Evolutionary conservation across 345 rosid genomes (phyloP).

Genomic region (Moricandia arvensis): DNA sequence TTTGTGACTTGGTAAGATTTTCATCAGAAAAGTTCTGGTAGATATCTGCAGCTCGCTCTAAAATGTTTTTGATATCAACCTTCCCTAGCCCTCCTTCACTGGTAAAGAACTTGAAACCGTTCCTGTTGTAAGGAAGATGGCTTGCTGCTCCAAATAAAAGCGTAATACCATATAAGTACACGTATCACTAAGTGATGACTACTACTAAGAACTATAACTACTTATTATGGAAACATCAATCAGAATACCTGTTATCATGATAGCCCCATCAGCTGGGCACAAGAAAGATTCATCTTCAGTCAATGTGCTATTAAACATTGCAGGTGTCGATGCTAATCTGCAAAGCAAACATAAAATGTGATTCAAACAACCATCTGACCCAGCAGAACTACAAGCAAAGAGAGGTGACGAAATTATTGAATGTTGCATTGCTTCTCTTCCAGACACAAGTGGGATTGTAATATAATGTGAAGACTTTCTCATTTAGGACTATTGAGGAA

Average conservation of each 20-base stretch:
- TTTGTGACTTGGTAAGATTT: conserved; percentile 40
- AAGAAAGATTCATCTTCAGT: conserved; percentile 59
- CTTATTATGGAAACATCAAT: not conserved
- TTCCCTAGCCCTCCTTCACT: conserved; percentile 93
- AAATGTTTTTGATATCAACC: conserved; percentile 75
- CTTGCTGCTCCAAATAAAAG: conserved; percentile 65
- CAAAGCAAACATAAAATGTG: conserved; percentile 13
- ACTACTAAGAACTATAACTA: not conserved
- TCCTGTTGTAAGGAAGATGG: conserved; percentile 97
- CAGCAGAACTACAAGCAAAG: not conserved
- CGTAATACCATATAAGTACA: conserved; percentile 8
- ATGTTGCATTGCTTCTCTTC: not conserved
- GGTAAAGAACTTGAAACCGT: conserved; percentile 96
- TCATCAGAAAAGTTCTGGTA: conserved; percentile 54
- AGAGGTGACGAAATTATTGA: not conserved
- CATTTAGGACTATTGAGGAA: not conserved
- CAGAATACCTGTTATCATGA: conserved; percentile 87
- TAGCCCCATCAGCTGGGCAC: conserved; percentile 97
- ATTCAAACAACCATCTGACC: not conserved
- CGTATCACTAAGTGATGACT: not conserved
- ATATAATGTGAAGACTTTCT: not conserved
- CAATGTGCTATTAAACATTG: conserved; percentile 95
- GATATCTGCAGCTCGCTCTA: conserved; percentile 80
- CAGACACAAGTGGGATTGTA: not conserved
- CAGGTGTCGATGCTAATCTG: conserved; percentile 98